Percentiles rank a stretch among this genome's conserved stretches.
Conservation (phyloP, 441 rosid species). For the Mallotus repandus region DNA sequence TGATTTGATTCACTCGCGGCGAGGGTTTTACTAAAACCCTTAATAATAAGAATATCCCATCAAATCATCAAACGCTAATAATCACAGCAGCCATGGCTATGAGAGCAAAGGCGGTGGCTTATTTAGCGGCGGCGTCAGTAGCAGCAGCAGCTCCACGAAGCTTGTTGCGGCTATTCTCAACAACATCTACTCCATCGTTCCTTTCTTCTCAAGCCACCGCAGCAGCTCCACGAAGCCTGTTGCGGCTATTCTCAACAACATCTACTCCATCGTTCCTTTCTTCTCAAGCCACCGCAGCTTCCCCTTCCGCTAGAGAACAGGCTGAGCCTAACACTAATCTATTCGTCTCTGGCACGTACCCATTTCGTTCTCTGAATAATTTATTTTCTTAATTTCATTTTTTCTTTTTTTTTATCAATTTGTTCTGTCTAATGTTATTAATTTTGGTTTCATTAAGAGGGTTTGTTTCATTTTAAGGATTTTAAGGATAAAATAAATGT, state of each 20-base stretch:
- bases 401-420: not conserved
- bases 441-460: not conserved
- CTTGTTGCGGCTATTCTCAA: slow-evolving; percentile 50
- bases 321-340: slow-evolving; percentile 79
- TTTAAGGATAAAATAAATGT: no score
- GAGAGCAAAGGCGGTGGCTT: slow-evolving; percentile 40
- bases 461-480: no score
- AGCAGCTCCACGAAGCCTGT: no score
- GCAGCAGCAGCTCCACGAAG: slow-evolving; percentile 3
- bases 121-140: slow-evolving; percentile 30
- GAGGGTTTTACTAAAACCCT: slow-evolving; percentile 15
- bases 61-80: not conserved
- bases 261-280: slow-evolving; percentile 46
- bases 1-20: no score
- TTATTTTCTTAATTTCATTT: slow-evolving; percentile 5
- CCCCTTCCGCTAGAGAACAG: slow-evolving; percentile 40
- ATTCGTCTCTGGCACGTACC: slow-evolving; percentile 59
- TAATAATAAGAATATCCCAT: not conserved
- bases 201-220: slow-evolving; percentile 31
- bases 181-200: slow-evolving; percentile 47
- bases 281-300: slow-evolving; percentile 25
- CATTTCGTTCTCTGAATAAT: not conserved
- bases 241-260: slow-evolving; percentile 52
- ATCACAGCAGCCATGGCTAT: slow-evolving; percentile 30
- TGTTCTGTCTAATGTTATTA: not conserved